Base-by-base conservation (phyloP, 495 filamentous ascomycete genomes). In the Annulohypoxylon moriforme region DNA sequence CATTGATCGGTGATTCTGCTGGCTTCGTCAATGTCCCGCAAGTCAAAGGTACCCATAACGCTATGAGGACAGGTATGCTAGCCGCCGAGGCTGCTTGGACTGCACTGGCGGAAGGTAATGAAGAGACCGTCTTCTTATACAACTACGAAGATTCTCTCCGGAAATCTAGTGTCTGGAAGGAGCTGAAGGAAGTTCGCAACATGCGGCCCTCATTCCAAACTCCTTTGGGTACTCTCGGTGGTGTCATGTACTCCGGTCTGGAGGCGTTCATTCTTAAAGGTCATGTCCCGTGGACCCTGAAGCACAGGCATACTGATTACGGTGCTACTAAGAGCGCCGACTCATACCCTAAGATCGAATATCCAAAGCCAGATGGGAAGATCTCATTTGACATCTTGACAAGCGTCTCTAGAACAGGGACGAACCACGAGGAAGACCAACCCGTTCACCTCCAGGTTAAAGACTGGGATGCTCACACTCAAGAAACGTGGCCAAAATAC, bases 371-470 rank as follows among this genome's bases (percentile, higher is more conserved):
- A 0, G 96, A 99, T 77, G 93, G 93, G 29, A 89, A 96, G 81
- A 89, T 98, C 76, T 91, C 88, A 57, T 99, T 99, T 75, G 96
- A 99, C 75, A 97, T 99, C 63, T 78, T 99, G 76, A 99, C 96
- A 3, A 93, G 89, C 69, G 96, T 99, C 5, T 94, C 89, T 67
- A 88, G 96, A 53, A 98, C 95, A 1, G 96, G 96, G 1, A 99
- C 96, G 40, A 99, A 98, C 80, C 96, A 99, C 79, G 96, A 98
- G 80, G 96, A 99, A 81, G 96, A 99, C 80, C 94, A 99, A 82
- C 96, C 96, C 0, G 93, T 96, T 50, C 96, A 99, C 78, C 82
- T 99, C 71, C 92, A 95, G 81, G 96, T 99, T 64, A 86, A 90
- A 80, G 94, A 98, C 77, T 98, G 94, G 94, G 93, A 97, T 44